A percentile compares a stretch with the other conserved stretches of the same genome.
phyloP scores from a whole-genome alignment of 306 rosid genomes.

The Castanea mollissima region DNA sequence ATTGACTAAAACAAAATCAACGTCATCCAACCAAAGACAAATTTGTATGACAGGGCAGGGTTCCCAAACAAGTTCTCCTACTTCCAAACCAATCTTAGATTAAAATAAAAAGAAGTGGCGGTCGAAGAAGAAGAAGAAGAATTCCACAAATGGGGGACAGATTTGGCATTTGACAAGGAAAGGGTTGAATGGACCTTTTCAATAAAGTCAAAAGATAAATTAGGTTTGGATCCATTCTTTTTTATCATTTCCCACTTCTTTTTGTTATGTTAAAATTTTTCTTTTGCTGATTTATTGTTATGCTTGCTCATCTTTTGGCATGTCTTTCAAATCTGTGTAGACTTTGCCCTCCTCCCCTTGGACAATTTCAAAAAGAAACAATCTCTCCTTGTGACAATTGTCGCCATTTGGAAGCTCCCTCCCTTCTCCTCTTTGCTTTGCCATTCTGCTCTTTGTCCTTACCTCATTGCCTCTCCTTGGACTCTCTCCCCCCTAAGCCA shows the following conservation, averaged over 20 bases:
- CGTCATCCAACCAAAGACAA: no score
- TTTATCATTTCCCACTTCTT: slow-evolving; percentile 36
- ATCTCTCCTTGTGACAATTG: slow-evolving; percentile 60
- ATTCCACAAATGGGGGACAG: slow-evolving; percentile 16
- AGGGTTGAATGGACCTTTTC: slow-evolving; percentile 30
- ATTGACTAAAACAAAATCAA: no score
- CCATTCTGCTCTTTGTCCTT: slow-evolving; percentile 44
- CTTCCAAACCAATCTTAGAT: background rate
- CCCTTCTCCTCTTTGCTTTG: background rate
- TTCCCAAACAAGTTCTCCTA: background rate
- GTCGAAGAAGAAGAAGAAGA: background rate
- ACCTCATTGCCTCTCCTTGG: slow-evolving; percentile 31
- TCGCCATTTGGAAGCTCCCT: slow-evolving; percentile 32
- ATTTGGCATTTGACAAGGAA: slow-evolving; percentile 8
- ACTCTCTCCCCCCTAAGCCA: slow-evolving; percentile 22
- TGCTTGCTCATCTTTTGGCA: background rate
- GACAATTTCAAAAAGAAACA: slow-evolving; percentile 19
- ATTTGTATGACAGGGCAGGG: no score
- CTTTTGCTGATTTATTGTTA: background rate
- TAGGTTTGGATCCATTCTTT: slow-evolving; percentile 52
- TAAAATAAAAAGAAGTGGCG: background rate
- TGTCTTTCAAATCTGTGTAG: slow-evolving; percentile 14
- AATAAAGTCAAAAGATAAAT: slow-evolving; percentile 45
- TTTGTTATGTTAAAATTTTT: background rate
- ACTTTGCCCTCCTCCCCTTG: slow-evolving; percentile 31